Evolutionary conservation across 305 asterid genomes (phyloP), one percentile per base, ranked within the genome.

Genomic region (Solanum hybrid): DNA sequence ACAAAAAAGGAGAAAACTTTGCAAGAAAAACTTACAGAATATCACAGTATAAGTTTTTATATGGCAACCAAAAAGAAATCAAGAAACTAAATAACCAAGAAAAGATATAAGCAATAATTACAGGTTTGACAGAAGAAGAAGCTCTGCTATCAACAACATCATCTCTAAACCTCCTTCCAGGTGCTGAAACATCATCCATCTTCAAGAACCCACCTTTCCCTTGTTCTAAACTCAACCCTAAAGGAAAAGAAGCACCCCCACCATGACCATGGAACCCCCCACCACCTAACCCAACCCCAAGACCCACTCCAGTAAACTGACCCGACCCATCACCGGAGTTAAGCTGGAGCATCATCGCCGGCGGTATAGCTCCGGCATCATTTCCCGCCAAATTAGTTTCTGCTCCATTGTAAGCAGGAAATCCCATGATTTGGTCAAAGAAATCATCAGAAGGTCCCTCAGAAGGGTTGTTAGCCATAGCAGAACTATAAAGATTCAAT

Each of bases 161-260:
- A 73, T 95, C 95, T 4, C 95, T 93, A 91, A 94, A 97, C 90
- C 98, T 92, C 93, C 93, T 97, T 72, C 96, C 96, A 90, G 95
- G 93, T 33, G 95, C 95, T 12, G 94, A 91, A 24, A 93, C 95
- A 24, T 95, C 97, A 87, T 93, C 94, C 92, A 93, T 93, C 91
- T 91, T 93, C 94, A 94, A 90, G 85, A 92, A 97, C 88, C 96
- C 98, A 76, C 94, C 95, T 86, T 92, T 96, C 89, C 98, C 98
- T 89, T 95, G 98, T 87, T 97, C 99, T 90, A 97, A 95, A 93
- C 98, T 96, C 95, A 96, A 92, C 38, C 97, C 99, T 11, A 97
- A 91, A 38, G 99, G 98, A 92, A 94, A 97, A 11, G 94, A 94
- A 14, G 91, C 93, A 11, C 89, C 93, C 10, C 94, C 94, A 1